Evolutionary conservation across 345 rosid genomes (phyloP), one percentile per base, ranked within the genome.

Genomic region (Populus deltoides): DNA sequence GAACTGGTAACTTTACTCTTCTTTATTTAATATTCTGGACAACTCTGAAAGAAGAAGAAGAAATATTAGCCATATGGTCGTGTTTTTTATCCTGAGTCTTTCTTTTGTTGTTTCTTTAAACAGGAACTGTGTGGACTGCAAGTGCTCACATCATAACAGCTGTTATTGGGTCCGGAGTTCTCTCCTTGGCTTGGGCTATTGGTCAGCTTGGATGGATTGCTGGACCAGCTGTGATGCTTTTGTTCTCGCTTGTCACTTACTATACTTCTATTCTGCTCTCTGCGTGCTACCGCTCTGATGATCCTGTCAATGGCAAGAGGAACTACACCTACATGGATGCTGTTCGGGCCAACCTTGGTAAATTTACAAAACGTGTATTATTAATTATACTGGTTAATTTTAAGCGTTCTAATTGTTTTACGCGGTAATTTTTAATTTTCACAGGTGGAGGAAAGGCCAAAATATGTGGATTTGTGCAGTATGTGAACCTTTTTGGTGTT

Each of bases 131-230:
- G 3, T 90, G 93, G 93, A 90, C 92, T 6, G 92, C 96, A 71
- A 92, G 93, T 83, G 80, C 96, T 41, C 96, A 93, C 85, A 86
- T 92, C 39, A 90, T 90, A 82, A 93, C 98, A 0, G 98, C 97
- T 1, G 93, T 92, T 59, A 90, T 92, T 6, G 97, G 97, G 9
- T 92, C 97, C 8, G 97, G 97, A 31, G 97, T 92, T 67, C 81
- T 92, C 78, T 89, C 93, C 0, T 73, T 92, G 72, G 97, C 97
- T 1, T 92, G 92, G 92, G 91, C 97, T n/a, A 82, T 87, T 7
- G 93, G 90, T 68, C 97, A 92, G 83, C 86, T 92, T 1, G 97
- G 97, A n/a, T 92, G 97, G 97, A 73, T 92, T 2, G 97, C 90
- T 12, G 97, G 93, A 13, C 97, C 97, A 8, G 57, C 84, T 1